Conservation (phyloP, 495 filamentous ascomycete species). For the Lophiostoma macrostomum region DNA sequence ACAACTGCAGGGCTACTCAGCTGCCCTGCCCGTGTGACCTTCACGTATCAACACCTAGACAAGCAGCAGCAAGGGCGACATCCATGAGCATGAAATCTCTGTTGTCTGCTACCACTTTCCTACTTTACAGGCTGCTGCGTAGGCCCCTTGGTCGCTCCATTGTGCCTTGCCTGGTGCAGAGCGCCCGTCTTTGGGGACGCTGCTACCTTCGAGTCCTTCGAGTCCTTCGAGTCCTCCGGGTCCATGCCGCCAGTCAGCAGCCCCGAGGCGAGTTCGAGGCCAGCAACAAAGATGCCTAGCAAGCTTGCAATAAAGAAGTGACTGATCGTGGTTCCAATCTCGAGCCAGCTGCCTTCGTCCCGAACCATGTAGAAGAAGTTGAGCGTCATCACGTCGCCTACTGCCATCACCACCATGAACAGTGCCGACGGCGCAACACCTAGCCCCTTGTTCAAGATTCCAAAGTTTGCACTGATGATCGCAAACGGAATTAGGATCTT, state of each 20-base stretch:
- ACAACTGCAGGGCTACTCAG: no score
- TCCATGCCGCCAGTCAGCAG: conserved; percentile 79
- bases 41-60: no score
- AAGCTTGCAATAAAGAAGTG: conserved; percentile 90
- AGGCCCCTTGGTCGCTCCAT: no score
- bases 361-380: conserved; percentile 98
- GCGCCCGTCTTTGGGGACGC: no score
- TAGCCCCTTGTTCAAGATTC: conserved; percentile 82
- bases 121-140: no score
- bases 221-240: conserved; percentile 47
- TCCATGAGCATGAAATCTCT: no score
- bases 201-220: background rate
- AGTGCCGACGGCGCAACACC: conserved; percentile 79
- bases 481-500: conserved; percentile 94
- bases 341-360: conserved; percentile 94
- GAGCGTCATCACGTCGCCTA: conserved; percentile 88
- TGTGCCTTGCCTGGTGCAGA: no score
- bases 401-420: conserved; percentile 92
- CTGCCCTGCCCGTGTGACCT: no score
- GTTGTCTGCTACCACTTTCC: no score
- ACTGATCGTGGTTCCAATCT: conserved; percentile 93
- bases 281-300: conserved; percentile 86
- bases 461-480: conserved; percentile 87
- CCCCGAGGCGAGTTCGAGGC: conserved; percentile 80
- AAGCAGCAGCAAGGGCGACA: no score